Base-by-base conservation (phyloP, 148 eudicot genomes). In the Spergularia bocconei region DNA sequence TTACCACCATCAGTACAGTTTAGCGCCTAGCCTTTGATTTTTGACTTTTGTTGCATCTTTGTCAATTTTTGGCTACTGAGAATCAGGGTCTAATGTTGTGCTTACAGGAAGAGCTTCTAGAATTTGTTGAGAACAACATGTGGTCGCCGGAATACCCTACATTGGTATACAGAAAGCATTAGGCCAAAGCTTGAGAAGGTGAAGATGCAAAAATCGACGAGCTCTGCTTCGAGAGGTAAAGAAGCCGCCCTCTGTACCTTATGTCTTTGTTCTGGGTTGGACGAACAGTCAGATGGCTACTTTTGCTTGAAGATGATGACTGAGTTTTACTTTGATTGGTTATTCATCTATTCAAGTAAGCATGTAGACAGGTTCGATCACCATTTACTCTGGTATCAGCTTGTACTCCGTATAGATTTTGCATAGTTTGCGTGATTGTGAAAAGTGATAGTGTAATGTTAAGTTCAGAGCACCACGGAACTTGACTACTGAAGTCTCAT, bases 101-200 rank as follows among this genome's bases (percentile, higher is more conserved):
- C 62, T 72, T 89, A 83, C 93, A 94, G 98, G 98, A 88, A 71
- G 96, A 89, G 73, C 79, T 90, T 48, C 69, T 36, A 16, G 66
- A 80, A n/a, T 90, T 71, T 61, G 88, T 94, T 57, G 52, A 79
- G 86, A 82, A 90, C 87, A 94, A 90, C 77, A 94, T 91, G 98
- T 94, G 98, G 98, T 79, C 54, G 69, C 98, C 98, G 10, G 92
- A 90, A 56, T 94, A 94, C 85, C 93, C 98, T 21, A 92, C 90
- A 13, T 75, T 92, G 83, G 91, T 94, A 41, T 94, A 89, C 87
- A 90, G 76, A 85, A 69, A 86, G 54, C 88, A 84, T 66, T 91
- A 91, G n/a, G 9, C 58, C 58, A 68, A 47, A 21, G 21, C 47
- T 50, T 13, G 8, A 55, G 60, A n/a, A 59, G 61, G 25, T 19